Base-by-base conservation (phyloP, 768 basidiomycete species). In the Coprinellus aureogranulatus region DNA sequence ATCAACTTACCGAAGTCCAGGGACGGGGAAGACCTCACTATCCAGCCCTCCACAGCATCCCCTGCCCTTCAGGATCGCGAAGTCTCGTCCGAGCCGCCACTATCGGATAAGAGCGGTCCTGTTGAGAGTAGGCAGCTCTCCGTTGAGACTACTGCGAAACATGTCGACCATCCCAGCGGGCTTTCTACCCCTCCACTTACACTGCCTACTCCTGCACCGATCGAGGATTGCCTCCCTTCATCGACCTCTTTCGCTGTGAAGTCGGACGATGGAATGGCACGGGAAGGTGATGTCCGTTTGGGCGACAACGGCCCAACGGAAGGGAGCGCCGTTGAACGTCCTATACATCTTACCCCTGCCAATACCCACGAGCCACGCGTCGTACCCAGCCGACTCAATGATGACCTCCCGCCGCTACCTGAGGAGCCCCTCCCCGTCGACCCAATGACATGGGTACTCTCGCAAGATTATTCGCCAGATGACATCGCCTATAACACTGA, bases 401-500 rank as follows among this genome's bases (percentile, higher is more conserved):
- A 58, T 3, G 30, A 46, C 11, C 52, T 53, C 4, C 61, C 64
- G 44, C 55, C 66, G 28, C 64, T 84, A 60, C 69, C 77, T 54
- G 70, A 81, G 64, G 84, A 81, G 50, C 77, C 82, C 23, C 65
- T 83, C 6, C 83, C 84, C 2, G 62, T 74, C 54, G 80, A 81
- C 61, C 76, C 82, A 23, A 71, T 77, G 45, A 68, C 76, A 14
- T 86, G 80, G 81, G 77, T 82, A 69, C 72, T 82, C 60, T 77
- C 83, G n/a, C 84, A 90, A 68, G 94, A 97, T 63, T 91, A 94
- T 70, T 79, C 86, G 12, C 73, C 84, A 4, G 84, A 89, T 34
- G 95, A 99, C 66, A 89, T 96, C 49, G 85, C 89, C 3, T 94
- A 93, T 77, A 97, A 95, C 68, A 80, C 81, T 45, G 94, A 98